A percentile compares a stretch with the other conserved stretches of the same genome.
Evolutionary conservation across 225 moss, liverwort and hornwort species (phyloP).

Genomic region (Rhytidiadelphus loreus): DNA sequence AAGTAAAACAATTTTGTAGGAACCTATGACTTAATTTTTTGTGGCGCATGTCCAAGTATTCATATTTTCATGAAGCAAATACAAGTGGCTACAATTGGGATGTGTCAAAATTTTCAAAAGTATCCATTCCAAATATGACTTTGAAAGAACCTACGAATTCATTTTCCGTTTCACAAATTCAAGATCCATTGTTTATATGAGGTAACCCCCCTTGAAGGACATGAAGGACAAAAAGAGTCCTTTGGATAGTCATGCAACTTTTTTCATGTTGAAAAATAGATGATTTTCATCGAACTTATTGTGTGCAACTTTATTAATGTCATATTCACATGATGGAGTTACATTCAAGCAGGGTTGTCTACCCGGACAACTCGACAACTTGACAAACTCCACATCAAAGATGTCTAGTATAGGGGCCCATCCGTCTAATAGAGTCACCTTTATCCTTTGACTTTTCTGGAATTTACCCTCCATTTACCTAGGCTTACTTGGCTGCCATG

Average conservation of each 20-base stretch:
- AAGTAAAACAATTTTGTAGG: too few species aligned
- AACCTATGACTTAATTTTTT: too few species aligned
- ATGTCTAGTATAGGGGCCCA: too few species aligned
- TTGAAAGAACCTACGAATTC: not conserved
- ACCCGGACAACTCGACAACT: too few species aligned
- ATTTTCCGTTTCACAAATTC: not conserved
- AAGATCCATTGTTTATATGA: too few species aligned
- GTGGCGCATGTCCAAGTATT: too few species aligned
- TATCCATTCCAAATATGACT: not conserved
- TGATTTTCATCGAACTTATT: not conserved
- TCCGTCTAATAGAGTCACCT: too few species aligned
- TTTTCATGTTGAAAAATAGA: not conserved
- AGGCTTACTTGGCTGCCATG: too few species aligned
- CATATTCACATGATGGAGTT: not conserved
- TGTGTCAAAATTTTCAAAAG: not conserved
- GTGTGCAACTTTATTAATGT: not conserved
- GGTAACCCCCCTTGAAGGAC: fast-evolving
- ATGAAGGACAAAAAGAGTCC: fast-evolving
- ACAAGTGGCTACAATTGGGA: not conserved
- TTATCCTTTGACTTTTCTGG: too few species aligned
- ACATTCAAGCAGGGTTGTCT: too few species aligned
- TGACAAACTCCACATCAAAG: too few species aligned
- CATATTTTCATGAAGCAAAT: not conserved
- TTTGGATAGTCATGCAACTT: fast-evolving
- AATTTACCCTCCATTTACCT: too few species aligned